Base-by-base conservation (phyloP, 2,329 filamentous ascomycete species). In the Talaromyces islandicus region DNA sequence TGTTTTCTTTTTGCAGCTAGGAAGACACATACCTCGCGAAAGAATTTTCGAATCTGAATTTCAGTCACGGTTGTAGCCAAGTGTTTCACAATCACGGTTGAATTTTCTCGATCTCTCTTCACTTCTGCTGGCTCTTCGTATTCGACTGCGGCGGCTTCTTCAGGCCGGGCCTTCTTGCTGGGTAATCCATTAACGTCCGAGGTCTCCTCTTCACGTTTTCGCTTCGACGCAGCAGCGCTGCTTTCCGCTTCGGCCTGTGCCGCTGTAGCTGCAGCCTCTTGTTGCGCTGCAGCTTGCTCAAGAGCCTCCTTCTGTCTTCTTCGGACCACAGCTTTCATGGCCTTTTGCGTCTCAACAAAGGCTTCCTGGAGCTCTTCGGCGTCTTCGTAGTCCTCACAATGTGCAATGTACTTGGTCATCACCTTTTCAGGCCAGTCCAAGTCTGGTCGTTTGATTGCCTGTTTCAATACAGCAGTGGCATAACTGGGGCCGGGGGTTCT, bases 31-130 rank as follows among this genome's bases (percentile, higher is more conserved):
- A 80, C 77, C 66, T 92, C 91, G 69, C 88, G 88, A 77, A 99
- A 97, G 72, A 96, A 97, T 71, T 96, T 90, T 60, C 89, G 86
- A 14, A 97, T 77, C 67, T 88, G 88, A 12, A 85, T 87, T 68
- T 91, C 86, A 0, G 86, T 86, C 0, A 87, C 84, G 58, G 88
- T 84, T 3, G 72, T 67, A 1, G 94, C 92, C 25, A 99, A 76
- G 66, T 92, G 89, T 56, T 84, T 87, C 4, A 96, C 87, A 57
- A 95, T 85, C 54, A 97, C 83, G 0, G 90, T 92, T 0, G 91
- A 88, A 73, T 97, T 89, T 71, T 99, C 94, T 48, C 94, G 87
- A 73, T 99, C 92, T 59, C 94, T 87, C 73, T 91, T 93, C 30
- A 81, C 73, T 30, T 77, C 71, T 60, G 63, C 66, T 55, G 63